Evolutionary conservation across 2,329 filamentous ascomycete species (phyloP), one percentile per base, ranked within the genome.

Genomic region (Hymenoscyphus infarciens): DNA sequence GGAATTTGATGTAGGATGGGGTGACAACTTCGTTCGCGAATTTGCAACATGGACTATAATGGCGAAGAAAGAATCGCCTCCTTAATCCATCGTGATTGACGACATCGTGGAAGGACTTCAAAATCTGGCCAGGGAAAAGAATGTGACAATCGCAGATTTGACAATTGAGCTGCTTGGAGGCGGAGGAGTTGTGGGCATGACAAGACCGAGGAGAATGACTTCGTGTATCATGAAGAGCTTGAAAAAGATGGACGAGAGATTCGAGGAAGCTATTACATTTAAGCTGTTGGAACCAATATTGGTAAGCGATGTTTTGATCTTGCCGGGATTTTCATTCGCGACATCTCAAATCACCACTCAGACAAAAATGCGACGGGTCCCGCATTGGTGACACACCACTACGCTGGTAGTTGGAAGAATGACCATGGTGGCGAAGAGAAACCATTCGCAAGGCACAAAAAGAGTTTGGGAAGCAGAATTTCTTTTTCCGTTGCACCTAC

Each of bases 1-100:
- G 58, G 77, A 78, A 59, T 75, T 76, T 25, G 75, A 78, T 62
- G 39, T 57, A 11, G 35, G 59, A 3, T 70, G 69, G 31, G 55
- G 55, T 27, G 55, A 56, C 16, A 56, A 38, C 39, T 60, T 35
- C 56, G 55, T 56, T n/a, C 59, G 42, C 7, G 67, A 75, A 59
- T 74, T 75, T 56, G 63, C 67, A 2, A 70, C 63, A 54, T 74
- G 72, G 72, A 72, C 68, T 16, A 69, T 74, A n/a, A 67, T 74
- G 65, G 64, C 70, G 1, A 67, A 66, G 55, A 66, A 68, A 7
- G 57, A 64, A 1, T 66, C 60, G 13, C 61, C 65, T 6, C 69
- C 72, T 33, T 64, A 73, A 63, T 42, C 65, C 56, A 63, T 66
- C n/a, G 67, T 72, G 11, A 64, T 75, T 56, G 66, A 74, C 0